Percentiles rank a stretch among this genome's conserved stretches.
Conservation (phyloP, 805 yeast genomes). For the Starmerella sirachaensis region DNA sequence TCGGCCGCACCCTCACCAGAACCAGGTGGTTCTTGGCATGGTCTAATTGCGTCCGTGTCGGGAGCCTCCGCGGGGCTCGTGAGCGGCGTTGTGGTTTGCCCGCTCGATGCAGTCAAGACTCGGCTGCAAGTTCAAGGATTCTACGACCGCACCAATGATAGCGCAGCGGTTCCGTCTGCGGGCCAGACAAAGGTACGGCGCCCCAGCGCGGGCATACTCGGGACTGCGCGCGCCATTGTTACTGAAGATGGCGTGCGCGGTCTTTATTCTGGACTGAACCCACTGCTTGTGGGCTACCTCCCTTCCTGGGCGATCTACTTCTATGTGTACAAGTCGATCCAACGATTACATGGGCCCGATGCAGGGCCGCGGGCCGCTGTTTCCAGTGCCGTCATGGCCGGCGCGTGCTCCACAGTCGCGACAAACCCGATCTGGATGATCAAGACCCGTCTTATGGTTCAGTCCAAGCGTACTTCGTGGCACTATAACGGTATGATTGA, state of each 20-base stretch:
- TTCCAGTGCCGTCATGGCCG: conserved; percentile 72
- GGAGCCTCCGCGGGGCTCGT: conserved; percentile 93
- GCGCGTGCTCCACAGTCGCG: conserved; percentile 66
- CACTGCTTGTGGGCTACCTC: conserved; percentile 85
- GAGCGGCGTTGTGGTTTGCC: conserved; percentile 85
- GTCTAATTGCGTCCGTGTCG: conserved; percentile 53
- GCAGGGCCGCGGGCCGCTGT: conserved; percentile 29
- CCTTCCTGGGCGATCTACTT: conserved; percentile 98
- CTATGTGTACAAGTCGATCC: conserved; percentile 58
- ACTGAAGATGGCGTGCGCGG: conserved; percentile 74
- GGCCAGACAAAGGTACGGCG: conserved; percentile 9
- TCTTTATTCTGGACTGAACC: conserved; percentile 77
- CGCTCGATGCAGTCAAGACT: conserved; percentile 91
- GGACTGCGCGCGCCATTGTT: conserved; percentile 54
- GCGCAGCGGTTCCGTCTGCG: too few species aligned
- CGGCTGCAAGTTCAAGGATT: conserved; percentile 84
- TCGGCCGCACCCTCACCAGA: not conserved
- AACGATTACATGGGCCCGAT: conserved; percentile 22
- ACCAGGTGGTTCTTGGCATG: too few species aligned
- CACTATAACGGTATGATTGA: conserved; percentile 68
- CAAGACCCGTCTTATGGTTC: conserved; percentile 82
- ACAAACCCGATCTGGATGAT: conserved; percentile 95
- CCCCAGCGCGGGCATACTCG: conserved; percentile 30
- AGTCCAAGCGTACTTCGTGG: conserved; percentile 27
- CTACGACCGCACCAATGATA: conserved; percentile 7